Percentiles rank a stretch among this genome's conserved stretches.
Conservation (phyloP, 75 land plant genomes). For the Pinus taeda region DNA sequence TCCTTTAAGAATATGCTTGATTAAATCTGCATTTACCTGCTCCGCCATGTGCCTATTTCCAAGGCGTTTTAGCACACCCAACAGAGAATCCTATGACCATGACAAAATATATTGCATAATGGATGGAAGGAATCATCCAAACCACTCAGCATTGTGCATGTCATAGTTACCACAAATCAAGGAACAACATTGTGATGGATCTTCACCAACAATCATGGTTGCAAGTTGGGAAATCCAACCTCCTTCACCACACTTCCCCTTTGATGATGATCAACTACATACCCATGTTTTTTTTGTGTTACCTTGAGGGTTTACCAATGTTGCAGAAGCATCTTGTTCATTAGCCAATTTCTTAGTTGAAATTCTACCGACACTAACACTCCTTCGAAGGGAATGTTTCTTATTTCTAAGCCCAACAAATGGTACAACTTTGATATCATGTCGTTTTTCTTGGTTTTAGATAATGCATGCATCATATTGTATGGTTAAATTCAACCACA, state of each 20-base stretch:
- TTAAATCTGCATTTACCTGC: no score
- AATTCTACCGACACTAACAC: constrained; percentile 30
- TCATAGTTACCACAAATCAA: constrained; percentile 94
- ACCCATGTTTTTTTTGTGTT: constrained; percentile 25
- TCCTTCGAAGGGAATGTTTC: constrained; percentile 35
- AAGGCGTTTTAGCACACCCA: no score
- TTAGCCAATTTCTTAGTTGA: constrained; percentile 7
- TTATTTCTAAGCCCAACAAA: constrained; percentile 72
- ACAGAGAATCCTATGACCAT: no score
- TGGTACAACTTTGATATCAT: constrained; percentile 43
- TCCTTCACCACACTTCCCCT: constrained; percentile 34
- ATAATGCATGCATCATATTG: constrained; percentile 38
- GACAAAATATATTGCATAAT: not conserved
- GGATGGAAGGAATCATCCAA: not conserved
- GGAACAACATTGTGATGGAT: constrained; percentile 95
- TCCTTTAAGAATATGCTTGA: no score
- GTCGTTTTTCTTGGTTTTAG: constrained; percentile 42
- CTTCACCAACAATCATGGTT: constrained; percentile 97
- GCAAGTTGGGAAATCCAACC: constrained; percentile 93
- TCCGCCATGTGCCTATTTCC: no score
- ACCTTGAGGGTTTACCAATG: not conserved
- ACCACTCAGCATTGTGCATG: constrained; percentile 84
- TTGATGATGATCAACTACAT: constrained; percentile 46
- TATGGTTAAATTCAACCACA: constrained; percentile 71
- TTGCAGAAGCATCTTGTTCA: not conserved